Evolutionary conservation across 352 stramenopile genomes (phyloP).

Genomic region (Phytophthora nicotianae): DNA sequence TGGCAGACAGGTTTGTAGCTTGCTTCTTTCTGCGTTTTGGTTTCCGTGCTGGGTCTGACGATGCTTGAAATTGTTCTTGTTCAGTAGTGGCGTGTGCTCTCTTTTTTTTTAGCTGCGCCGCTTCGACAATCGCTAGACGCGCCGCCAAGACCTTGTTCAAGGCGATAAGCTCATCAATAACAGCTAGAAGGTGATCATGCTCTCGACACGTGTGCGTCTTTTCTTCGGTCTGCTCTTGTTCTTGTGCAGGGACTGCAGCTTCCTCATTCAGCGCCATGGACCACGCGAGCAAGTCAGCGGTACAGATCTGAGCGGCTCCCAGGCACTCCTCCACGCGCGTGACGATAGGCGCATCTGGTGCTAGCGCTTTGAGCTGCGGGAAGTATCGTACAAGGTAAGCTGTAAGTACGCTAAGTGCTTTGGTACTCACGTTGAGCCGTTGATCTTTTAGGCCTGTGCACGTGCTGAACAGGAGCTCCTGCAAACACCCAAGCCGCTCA

Average conservation of each 20-base stretch:
- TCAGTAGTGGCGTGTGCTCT: not conserved
- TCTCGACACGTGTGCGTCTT: too few species aligned
- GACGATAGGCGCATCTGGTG: not conserved
- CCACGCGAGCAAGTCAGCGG: conserved; percentile 1
- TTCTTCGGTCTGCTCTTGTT: not conserved
- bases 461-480: not conserved
- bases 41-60: conserved; percentile 7
- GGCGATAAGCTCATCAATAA: not conserved
- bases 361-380: conserved; percentile 11
- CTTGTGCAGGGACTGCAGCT: not conserved
- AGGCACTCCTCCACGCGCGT: conserved; percentile 2
- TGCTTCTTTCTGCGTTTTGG: conserved; percentile 16
- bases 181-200: not conserved
- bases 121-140: not conserved
- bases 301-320: not conserved
- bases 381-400: not conserved
- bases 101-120: not conserved
- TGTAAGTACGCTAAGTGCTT: not conserved
- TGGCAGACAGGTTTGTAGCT: conserved; percentile 11
- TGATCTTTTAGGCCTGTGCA: not conserved
- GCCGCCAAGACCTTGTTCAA: not conserved
- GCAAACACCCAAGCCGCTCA: not conserved
- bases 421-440: not conserved
- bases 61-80: not conserved
- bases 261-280: not conserved